Evolutionary conservation across 164 flowering plant genomes (phyloP), one percentile per base, ranked within the genome.

Genomic region (Sedum album): DNA sequence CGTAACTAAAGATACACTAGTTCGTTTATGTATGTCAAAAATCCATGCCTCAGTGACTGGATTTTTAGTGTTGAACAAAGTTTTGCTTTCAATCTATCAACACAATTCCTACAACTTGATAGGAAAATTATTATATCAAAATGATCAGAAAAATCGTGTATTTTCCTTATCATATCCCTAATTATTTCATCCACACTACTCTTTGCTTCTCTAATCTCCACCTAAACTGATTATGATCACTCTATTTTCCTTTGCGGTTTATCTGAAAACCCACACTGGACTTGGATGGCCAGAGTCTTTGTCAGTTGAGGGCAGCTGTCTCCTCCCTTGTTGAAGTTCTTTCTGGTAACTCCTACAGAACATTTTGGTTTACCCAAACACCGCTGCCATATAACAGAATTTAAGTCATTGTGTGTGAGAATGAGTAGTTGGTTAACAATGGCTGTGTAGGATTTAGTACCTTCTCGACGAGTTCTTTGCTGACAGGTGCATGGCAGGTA

Each of bases 401-500:
- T 44, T 18, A 7, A 44, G 15, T 44, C 48, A 44, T 17, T 15
- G 15, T 44, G 8, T 1, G 42, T 14, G 13, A 2, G 42, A 44
- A 44, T 44, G 48, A 1, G 17, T 3, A 44, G 48, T 44, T 44
- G 15, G 17, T 44, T 14, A 14, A 44, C 15, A 2, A 44, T n/a
- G n/a, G n/a, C n/a, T 17, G 20, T 44, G 48, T 44, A 15, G 48
- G 48, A 17, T 44, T 44, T 44, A 14, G 17, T 77, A 85, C 90
- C 90, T 88, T 61, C 67, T 86, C 86, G 1, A 85, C 87, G 18
- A 90, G 70, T 18, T 73, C 49, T 70, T 77, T 76, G 73, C 74
- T 61, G 28, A 61, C 55, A 0, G 84, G 71, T 5, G 89, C 65
- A 51, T 68, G 67, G 77, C 99, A 94, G 28, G 63, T 77, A 23